Conservation (phyloP, 805 yeast genomes). For the Danielia reshetovae region DNA sequence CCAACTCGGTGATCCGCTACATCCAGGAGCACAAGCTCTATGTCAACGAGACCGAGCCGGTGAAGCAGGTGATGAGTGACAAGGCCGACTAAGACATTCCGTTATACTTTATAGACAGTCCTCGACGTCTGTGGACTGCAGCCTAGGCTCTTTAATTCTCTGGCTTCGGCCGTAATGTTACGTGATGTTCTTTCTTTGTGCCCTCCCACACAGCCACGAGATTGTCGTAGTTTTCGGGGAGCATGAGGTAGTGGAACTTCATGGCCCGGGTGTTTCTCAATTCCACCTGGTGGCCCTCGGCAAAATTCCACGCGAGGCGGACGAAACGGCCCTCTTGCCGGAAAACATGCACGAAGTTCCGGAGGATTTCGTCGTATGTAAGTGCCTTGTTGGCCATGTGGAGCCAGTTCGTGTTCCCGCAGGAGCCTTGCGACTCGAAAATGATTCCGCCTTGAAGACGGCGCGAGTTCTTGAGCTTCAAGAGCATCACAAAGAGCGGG, state of each 20-base stretch:
- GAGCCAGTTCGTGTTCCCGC: conserved; percentile 21
- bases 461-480: conserved; percentile 75
- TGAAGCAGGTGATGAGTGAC: conserved; percentile 68
- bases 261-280: conserved; percentile 10
- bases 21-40: conserved; percentile 90
- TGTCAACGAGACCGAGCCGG: conserved; percentile 86
- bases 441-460: conserved; percentile 53
- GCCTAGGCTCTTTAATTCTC: too few relatives aligned
- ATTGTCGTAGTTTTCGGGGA: conserved; percentile 10
- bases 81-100: conserved; percentile 24
- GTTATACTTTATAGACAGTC: too few relatives aligned
- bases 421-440: conserved; percentile 21
- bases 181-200: conserved; percentile 1
- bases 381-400: conserved; percentile 35
- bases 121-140: too few relatives aligned
- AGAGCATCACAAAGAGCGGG: conserved; percentile 78
- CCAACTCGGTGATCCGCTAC: conserved; percentile 91
- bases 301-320: conserved; percentile 12
- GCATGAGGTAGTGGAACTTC: conserved; percentile 16
- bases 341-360: conserved; percentile 22
- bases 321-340: conserved; percentile 15
- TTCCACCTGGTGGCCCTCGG: conserved; percentile 12
- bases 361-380: conserved; percentile 32
- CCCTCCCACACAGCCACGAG: conserved; percentile 8
- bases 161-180: too few relatives aligned